phyloP scores from a whole-genome alignment of 148 eudicot genomes.

The Camellia granthamiana region DNA sequence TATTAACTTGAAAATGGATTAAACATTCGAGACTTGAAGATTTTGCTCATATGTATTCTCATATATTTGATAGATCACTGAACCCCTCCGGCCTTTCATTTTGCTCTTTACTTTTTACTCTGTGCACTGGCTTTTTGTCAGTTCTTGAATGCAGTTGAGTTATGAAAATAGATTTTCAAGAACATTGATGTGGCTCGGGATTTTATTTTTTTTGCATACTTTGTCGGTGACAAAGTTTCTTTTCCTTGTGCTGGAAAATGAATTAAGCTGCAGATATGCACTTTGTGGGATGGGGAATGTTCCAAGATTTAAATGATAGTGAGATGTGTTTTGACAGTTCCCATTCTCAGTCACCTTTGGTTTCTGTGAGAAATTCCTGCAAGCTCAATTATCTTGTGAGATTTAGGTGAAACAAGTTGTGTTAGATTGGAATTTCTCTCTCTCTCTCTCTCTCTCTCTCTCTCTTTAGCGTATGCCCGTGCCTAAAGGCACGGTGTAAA shows the following conservation, averaged over 20 bases:
- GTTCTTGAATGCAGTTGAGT: background rate
- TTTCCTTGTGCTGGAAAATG: background rate
- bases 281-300: no score
- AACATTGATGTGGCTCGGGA: background rate
- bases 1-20: conserved; percentile 5
- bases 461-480: no score
- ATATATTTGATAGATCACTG: background rate
- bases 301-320: no score
- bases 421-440: background rate
- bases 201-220: background rate
- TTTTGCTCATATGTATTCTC: background rate
- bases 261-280: no score
- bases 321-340: background rate
- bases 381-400: background rate
- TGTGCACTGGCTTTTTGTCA: background rate
- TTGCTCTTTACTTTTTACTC: background rate
- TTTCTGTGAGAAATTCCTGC: background rate
- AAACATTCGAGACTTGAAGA: conserved; percentile 1
- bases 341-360: background rate
- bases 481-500: no score
- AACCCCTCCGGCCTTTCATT: background rate
- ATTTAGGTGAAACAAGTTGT: no score
- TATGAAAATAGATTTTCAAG: background rate
- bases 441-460: background rate
- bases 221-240: no score